A percentile compares a stretch with the other conserved stretches of the same genome.
Conservation (phyloP, 2,329 filamentous ascomycete species). For the Sporothrix luriei region DNA sequence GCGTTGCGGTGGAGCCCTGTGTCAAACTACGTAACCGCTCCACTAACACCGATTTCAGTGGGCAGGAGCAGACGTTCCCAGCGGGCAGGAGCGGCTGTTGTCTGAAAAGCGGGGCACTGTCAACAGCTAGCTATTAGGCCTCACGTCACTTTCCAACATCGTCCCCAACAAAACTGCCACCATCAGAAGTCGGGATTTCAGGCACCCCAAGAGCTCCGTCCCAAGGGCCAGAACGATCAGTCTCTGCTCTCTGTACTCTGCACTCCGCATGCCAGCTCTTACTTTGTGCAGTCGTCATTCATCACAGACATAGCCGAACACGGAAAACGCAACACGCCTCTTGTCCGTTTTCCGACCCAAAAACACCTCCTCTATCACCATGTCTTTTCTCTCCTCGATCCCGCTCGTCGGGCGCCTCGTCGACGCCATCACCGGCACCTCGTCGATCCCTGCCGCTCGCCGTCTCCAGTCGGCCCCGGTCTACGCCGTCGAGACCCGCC, state of each 20-base stretch:
- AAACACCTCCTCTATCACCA: background rate
- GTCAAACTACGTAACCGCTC: background rate
- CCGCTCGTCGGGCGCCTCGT: conserved; percentile 19
- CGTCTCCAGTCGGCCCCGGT: conserved; percentile 69
- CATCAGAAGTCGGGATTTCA: background rate
- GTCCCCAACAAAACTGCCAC: conserved; percentile 19
- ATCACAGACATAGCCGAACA: background rate
- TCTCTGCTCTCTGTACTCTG: too few relatives aligned
- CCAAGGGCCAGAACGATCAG: too few relatives aligned
- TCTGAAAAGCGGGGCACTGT: conserved; percentile 5
- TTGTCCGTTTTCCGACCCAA: too few relatives aligned
- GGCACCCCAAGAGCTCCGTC: background rate
- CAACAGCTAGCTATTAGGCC: background rate
- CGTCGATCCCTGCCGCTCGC: conserved; percentile 45
- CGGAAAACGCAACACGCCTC: background rate
- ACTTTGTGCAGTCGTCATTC: background rate
- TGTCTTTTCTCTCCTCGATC: conserved; percentile 11
- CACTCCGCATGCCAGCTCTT: too few relatives aligned
- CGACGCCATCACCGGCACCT: conserved; percentile 3
- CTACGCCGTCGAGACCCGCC: conserved; percentile 76
- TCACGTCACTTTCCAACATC: conserved; percentile 12
- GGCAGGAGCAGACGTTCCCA: conserved; percentile 19
- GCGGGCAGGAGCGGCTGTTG: conserved; percentile 10
- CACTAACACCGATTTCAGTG: background rate
- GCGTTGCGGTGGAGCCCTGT: background rate